phyloP scores from a whole-genome alignment of 164 flowering plant genomes.

The Saururus chinensis region DNA sequence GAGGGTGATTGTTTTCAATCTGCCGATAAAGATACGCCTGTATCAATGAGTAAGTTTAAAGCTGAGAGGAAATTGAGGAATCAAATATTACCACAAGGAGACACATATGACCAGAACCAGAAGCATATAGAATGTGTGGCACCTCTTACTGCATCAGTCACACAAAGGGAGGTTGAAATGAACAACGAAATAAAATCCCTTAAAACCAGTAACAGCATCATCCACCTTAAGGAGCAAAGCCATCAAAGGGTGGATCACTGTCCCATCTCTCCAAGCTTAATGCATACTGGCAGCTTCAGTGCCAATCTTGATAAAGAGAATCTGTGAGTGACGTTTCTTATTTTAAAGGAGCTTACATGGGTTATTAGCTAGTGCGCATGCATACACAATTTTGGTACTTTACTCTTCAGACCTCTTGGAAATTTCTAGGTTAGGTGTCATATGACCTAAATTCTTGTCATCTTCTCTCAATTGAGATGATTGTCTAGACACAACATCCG shows the following conservation, averaged over 20 bases:
- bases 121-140: constrained; percentile 14
- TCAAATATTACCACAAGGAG: constrained; percentile 84
- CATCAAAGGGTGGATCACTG: constrained; percentile 28
- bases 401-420: constrained; percentile 1
- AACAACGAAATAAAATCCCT: constrained; percentile 45
- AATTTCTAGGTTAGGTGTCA: no score
- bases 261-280: constrained; percentile 79
- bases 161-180: constrained; percentile 52
- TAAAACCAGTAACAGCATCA: constrained; percentile 24
- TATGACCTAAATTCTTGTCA: no score
- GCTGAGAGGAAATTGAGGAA: constrained; percentile 91
- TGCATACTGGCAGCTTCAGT: constrained; percentile 45
- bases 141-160: constrained; percentile 26
- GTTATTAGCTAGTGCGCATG: no score
- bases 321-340: constrained; percentile 41
- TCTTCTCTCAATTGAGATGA: background rate
- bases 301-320: constrained; percentile 44
- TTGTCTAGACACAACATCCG: background rate
- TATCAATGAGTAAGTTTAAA: constrained; percentile 41
- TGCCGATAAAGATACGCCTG: constrained; percentile 66
- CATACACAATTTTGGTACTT: no score
- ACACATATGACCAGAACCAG: constrained; percentile 22
- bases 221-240: constrained; percentile 32
- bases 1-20: constrained; percentile 91
- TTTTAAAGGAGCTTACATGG: no score